Evolutionary conservation across 805 yeast species (phyloP).

Genomic region (Ogataea philodendri): DNA sequence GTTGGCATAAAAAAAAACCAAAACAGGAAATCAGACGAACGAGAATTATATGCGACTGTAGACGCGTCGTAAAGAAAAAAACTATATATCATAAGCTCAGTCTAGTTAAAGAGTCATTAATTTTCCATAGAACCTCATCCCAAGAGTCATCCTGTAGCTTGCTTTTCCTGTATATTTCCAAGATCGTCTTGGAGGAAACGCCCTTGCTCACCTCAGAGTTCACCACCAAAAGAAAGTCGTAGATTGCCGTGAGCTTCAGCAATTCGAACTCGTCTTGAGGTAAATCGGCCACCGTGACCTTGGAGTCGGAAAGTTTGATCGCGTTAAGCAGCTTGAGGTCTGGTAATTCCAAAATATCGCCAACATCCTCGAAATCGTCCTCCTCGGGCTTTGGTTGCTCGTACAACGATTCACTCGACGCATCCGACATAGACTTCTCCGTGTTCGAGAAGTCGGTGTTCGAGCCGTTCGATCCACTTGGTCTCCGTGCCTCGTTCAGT

Average conservation of each 20-base stretch:
- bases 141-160: constrained; percentile 26
- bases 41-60: neutral
- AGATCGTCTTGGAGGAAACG: constrained; percentile 16
- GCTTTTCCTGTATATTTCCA: constrained; percentile 22
- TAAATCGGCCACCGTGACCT: constrained; percentile 21
- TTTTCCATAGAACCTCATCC: constrained; percentile 29
- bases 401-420: constrained; percentile 17
- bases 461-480: constrained; percentile 11
- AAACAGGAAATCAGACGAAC: constrained; percentile 10
- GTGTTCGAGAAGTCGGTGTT: constrained; percentile 18
- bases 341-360: constrained; percentile 20
- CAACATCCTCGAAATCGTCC: constrained; percentile 2
- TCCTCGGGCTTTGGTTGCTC: constrained; percentile 8
- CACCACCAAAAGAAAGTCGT: constrained; percentile 34
- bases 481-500: constrained; percentile 3
- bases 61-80: constrained; percentile 6
- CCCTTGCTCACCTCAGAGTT: constrained; percentile 15
- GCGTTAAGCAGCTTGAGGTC: constrained; percentile 24
- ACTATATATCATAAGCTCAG: constrained; percentile 10
- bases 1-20: constrained; percentile 13
- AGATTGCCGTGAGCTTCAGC: constrained; percentile 35
- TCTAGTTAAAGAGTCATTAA: constrained; percentile 20
- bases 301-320: constrained; percentile 29
- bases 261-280: constrained; percentile 36
- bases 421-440: constrained; percentile 15